phyloP scores from a whole-genome alignment of 495 filamentous ascomycete genomes.

The Daldinia decipiens region DNA sequence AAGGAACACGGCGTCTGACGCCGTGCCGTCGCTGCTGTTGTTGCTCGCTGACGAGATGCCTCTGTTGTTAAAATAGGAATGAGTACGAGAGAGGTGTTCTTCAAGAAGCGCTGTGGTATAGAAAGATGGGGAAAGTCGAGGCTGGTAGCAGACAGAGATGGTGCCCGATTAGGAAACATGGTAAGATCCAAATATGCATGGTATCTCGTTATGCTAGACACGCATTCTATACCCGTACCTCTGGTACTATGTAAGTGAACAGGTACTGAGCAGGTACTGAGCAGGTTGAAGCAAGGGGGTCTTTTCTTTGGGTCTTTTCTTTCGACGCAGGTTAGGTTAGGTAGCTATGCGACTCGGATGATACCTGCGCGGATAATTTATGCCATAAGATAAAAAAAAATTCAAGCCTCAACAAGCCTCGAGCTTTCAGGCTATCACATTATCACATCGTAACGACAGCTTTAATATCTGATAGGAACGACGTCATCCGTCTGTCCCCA shows the following conservation, averaged over 20 bases:
- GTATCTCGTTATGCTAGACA: conserved; percentile 28
- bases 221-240: conserved; percentile 15
- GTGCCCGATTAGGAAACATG: conserved; percentile 36
- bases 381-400: background rate
- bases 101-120: conserved; percentile 18
- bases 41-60: conserved; percentile 18
- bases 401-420: background rate
- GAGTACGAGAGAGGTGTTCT: conserved; percentile 27
- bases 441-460: conserved; percentile 2
- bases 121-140: conserved; percentile 38
- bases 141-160: conserved; percentile 37
- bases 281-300: conserved; percentile 17
- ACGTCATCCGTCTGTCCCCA: conserved; percentile 12
- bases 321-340: background rate
- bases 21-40: conserved; percentile 20
- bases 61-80: conserved; percentile 36
- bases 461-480: conserved; percentile 3
- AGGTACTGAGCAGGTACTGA: conserved; percentile 4
- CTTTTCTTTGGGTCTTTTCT: background rate
- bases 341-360: conserved; percentile 19
- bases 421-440: conserved; percentile 2
- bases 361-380: background rate
- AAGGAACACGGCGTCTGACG: conserved; percentile 32
- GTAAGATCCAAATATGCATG: conserved; percentile 32
- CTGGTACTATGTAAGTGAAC: conserved; percentile 1